phyloP scores from a whole-genome alignment of 352 stramenopile genomes.

The Aphanomyces euteiches region DNA sequence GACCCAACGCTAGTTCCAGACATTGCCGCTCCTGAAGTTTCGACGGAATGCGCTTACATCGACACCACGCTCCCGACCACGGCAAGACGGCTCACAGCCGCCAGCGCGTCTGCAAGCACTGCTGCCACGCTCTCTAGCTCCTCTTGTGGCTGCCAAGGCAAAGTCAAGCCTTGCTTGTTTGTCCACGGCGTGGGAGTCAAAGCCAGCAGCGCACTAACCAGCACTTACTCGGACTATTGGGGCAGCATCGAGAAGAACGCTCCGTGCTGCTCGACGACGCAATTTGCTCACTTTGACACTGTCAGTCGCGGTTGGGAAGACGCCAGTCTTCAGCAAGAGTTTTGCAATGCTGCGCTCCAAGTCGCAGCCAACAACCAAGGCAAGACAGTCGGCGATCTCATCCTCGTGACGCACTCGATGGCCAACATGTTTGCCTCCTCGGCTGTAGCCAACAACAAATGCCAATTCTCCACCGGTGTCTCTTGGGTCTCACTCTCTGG shows the following conservation, averaged over 20 bases:
- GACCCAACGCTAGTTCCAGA: constrained; percentile 28
- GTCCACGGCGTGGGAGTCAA: constrained; percentile 44
- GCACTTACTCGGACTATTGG: constrained; percentile 32
- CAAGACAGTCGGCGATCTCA: constrained; percentile 34
- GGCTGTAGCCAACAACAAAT: constrained; percentile 36
- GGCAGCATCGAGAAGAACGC: constrained; percentile 37
- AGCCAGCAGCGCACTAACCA: constrained; percentile 24
- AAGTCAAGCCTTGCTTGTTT: constrained; percentile 41
- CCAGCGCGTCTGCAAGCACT: background rate
- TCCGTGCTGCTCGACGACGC: constrained; percentile 41
- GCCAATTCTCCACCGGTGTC: constrained; percentile 32
- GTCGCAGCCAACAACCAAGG: constrained; percentile 20
- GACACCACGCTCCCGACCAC: background rate
- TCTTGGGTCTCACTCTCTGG: constrained; percentile 45
- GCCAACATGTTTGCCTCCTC: constrained; percentile 42
- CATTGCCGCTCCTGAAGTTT: background rate
- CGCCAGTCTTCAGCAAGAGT: constrained; percentile 28
- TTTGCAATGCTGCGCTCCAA: constrained; percentile 32
- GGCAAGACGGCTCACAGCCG: background rate
- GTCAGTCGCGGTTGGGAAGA: constrained; percentile 35
- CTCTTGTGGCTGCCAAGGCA: constrained; percentile 10
- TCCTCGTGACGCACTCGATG: constrained; percentile 48
- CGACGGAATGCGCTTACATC: constrained; percentile 7
- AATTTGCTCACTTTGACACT: constrained; percentile 39
- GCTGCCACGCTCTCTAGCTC: background rate